These are phyloP conservation scores for Tolypocladium sp. DNA, from an alignment of 2,329 filamentous ascomycete genomes.

Conservation along the genomic window DNA sequence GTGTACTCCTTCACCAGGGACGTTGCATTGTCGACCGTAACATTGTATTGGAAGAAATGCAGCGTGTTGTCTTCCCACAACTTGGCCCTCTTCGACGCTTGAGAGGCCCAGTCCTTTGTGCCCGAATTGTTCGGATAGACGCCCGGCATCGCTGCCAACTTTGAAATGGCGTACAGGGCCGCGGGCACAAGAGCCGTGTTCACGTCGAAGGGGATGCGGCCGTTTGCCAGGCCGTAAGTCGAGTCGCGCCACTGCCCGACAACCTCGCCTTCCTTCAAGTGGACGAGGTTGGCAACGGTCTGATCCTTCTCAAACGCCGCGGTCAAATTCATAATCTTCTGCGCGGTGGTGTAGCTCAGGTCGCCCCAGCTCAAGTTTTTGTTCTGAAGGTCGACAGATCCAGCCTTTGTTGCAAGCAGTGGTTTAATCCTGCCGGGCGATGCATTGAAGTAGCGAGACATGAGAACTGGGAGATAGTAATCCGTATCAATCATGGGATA, in stretches of 20 bases:
- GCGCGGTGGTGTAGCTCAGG: slow-evolving; percentile 40
- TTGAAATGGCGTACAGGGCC: slow-evolving; percentile 47
- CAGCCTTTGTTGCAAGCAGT: slow-evolving; percentile 19
- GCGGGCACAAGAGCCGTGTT: slow-evolving; percentile 56
- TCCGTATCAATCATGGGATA: slow-evolving; percentile 58
- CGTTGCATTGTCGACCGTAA: slow-evolving; percentile 33
- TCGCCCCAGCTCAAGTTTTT: slow-evolving; percentile 41
- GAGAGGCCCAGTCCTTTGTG: slow-evolving; percentile 28
- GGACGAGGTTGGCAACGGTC: slow-evolving; percentile 44
- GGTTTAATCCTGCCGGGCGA: slow-evolving; percentile 1
- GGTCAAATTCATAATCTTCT: slow-evolving; percentile 48
- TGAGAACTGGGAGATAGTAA: slow-evolving; percentile 47
- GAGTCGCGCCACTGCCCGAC: slow-evolving; percentile 59
- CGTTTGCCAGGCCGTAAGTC: slow-evolving; percentile 48
- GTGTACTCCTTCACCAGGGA: slow-evolving; percentile 39
- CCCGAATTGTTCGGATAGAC: slow-evolving; percentile 37
- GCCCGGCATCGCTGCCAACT: slow-evolving; percentile 33
- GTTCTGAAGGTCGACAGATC: slow-evolving; percentile 38
- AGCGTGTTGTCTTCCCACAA: slow-evolving; percentile 55
- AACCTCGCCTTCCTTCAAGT: slow-evolving; percentile 40
- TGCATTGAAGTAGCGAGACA: slow-evolving; percentile 47
- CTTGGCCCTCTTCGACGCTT: slow-evolving; percentile 41
- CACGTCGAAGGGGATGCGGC: slow-evolving; percentile 55
- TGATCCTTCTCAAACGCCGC: slow-evolving; percentile 45
- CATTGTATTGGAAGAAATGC: slow-evolving; percentile 39